Evolutionary conservation across 2,329 filamentous ascomycete genomes (phyloP).

Genomic region (Aureobasidium melanogenum): DNA sequence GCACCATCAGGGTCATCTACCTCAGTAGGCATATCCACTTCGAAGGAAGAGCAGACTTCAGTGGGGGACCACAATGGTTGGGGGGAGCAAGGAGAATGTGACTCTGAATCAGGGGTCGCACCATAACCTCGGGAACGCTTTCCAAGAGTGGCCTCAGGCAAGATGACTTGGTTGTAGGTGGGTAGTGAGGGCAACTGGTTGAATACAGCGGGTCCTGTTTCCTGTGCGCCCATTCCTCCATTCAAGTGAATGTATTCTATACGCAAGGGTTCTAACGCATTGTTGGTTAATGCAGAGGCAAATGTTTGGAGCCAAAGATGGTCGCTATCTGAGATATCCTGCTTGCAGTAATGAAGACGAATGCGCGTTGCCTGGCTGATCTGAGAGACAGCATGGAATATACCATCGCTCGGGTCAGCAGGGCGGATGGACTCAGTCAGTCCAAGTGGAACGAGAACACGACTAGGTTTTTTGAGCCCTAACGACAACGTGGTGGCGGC

Average conservation of each 20-base stretch:
- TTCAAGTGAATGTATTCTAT: not conserved
- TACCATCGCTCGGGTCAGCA: not conserved
- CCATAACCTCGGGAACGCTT: not conserved
- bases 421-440: not conserved
- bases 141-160: not conserved
- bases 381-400: not conserved
- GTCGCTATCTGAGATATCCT: not conserved
- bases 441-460: not conserved
- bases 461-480: not conserved
- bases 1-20: not conserved
- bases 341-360: not conserved
- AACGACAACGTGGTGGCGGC: not conserved
- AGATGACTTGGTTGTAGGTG: constrained; percentile 1
- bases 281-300: not conserved
- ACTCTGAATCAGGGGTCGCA: not conserved
- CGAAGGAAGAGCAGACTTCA: constrained; percentile 1
- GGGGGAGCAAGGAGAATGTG: not conserved
- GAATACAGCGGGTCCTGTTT: not conserved
- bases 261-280: not conserved
- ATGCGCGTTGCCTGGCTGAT: not conserved
- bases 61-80: not conserved
- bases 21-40: not conserved
- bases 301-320: not conserved
- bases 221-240: not conserved
- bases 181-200: not conserved